Conservation (phyloP, 1,284 basidiomycete genomes). For the Trametes hirsuta region DNA sequence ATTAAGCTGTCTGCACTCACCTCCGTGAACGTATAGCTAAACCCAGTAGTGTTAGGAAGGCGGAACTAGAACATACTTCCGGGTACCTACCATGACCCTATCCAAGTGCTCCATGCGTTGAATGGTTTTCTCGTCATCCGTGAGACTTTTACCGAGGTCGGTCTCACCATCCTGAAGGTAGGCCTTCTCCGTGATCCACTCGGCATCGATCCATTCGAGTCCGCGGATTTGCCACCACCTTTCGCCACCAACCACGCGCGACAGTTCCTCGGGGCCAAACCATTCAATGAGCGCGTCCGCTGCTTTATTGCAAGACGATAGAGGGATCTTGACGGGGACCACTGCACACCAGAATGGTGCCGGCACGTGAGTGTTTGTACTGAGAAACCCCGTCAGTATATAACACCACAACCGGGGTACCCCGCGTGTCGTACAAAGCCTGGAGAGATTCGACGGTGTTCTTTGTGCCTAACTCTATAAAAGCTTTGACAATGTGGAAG, state of each 20-base stretch:
- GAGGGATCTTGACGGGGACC: conserved; percentile 67
- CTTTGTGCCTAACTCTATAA: conserved; percentile 60
- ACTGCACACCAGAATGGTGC: conserved; percentile 80
- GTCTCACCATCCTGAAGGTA: conserved; percentile 39
- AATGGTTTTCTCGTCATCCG: conserved; percentile 45
- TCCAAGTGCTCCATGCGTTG: conserved; percentile 58
- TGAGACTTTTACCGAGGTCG: conserved; percentile 37
- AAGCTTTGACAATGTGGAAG: conserved; percentile 69
- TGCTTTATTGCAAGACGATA: conserved; percentile 64
- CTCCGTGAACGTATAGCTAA: conserved; percentile 78
- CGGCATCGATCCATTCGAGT: conserved; percentile 68
- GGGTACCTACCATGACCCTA: conserved; percentile 52
- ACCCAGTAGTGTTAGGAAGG: neutral
- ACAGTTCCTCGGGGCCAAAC: conserved; percentile 75
- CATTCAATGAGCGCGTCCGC: conserved; percentile 78
- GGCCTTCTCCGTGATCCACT: conserved; percentile 77
- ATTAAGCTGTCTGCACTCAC: conserved; percentile 33
- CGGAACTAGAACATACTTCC: neutral
- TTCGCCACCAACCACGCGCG: conserved; percentile 75
- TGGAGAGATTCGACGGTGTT: conserved; percentile 67
- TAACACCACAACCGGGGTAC: neutral
- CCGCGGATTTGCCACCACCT: conserved; percentile 88
- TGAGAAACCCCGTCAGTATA: conserved; percentile 28
- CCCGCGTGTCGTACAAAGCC: conserved; percentile 44
- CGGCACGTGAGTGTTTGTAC: conserved; percentile 79